Conservation (phyloP, 352 stramenopile species). For the Globisporangium nunn region DNA sequence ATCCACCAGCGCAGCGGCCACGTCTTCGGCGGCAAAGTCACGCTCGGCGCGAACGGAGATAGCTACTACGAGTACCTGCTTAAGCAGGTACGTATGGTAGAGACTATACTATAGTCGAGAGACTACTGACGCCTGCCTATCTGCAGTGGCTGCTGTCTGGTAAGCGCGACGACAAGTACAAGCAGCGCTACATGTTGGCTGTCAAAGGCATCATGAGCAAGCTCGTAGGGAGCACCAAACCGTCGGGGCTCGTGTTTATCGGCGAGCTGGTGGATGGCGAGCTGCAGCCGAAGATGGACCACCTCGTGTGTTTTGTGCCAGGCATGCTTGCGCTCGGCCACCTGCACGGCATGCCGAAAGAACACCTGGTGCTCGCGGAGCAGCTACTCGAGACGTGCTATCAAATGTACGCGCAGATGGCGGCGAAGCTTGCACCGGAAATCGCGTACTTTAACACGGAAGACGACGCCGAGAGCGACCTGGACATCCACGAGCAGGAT, state of each 20-base stretch:
- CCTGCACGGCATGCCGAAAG: constrained; percentile 52
- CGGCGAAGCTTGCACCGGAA: constrained; percentile 82
- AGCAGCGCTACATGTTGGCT: constrained; percentile 51
- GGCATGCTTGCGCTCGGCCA: constrained; percentile 83
- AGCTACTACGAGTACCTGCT: constrained; percentile 86
- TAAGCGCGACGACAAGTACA: constrained; percentile 71
- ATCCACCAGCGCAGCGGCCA: constrained; percentile 35
- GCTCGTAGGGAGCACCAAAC: constrained; percentile 47
- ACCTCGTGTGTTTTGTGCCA: constrained; percentile 89
- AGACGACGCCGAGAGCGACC: constrained; percentile 34
- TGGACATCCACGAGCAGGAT: constrained; percentile 49
- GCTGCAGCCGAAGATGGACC: constrained; percentile 76
- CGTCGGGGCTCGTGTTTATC: constrained; percentile 58
- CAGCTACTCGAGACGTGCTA: constrained; percentile 80
- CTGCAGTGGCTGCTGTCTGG: constrained; percentile 59
- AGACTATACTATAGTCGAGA: not conserved
- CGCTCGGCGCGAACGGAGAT: constrained; percentile 63
- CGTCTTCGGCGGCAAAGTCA: constrained; percentile 47
- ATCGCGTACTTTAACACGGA: constrained; percentile 74
- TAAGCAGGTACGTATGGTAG: constrained; percentile 43
- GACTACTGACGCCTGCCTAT: not conserved
- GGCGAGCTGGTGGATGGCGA: constrained; percentile 51
- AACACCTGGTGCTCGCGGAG: constrained; percentile 70
- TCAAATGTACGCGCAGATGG: constrained; percentile 81
- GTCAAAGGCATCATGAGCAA: constrained; percentile 54